A percentile compares a stretch with the other conserved stretches of the same genome.
Evolutionary conservation across 805 yeast genomes (phyloP).

Genomic region (Pichia occidentalis): DNA sequence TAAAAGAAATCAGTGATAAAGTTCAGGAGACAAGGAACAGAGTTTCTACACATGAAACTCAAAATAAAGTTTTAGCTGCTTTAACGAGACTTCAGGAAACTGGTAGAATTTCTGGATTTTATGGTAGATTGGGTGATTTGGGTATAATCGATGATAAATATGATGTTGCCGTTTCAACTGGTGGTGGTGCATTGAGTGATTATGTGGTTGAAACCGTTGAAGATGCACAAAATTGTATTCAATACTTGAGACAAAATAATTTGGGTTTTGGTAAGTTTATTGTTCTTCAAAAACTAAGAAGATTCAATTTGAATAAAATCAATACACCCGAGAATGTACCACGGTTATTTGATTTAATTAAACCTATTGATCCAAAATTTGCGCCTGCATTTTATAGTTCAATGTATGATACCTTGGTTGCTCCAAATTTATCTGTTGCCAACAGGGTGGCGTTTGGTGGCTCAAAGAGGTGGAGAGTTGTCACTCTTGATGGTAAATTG

Average conservation of each 20-base stretch:
- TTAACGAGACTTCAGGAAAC: slow-evolving; percentile 63
- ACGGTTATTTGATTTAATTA: slow-evolving; percentile 76
- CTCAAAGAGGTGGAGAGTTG: slow-evolving; percentile 71
- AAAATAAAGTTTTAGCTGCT: slow-evolving; percentile 65
- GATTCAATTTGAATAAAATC: slow-evolving; percentile 50
- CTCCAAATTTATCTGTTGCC: slow-evolving; percentile 71
- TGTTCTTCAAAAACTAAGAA: slow-evolving; percentile 65
- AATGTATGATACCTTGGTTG: slow-evolving; percentile 81
- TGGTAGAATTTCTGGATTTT: slow-evolving; percentile 79
- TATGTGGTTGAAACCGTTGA: slow-evolving; percentile 81
- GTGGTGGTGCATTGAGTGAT: slow-evolving; percentile 85
- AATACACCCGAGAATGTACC: slow-evolving; percentile 72
- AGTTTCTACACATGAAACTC: slow-evolving; percentile 53
- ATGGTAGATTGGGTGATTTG: slow-evolving; percentile 86
- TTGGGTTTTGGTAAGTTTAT: slow-evolving; percentile 89
- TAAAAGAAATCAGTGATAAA: slow-evolving; percentile 51
- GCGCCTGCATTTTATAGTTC: slow-evolving; percentile 87
- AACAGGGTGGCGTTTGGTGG: slow-evolving; percentile 81
- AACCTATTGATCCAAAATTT: slow-evolving; percentile 60
- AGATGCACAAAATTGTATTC: slow-evolving; percentile 58
- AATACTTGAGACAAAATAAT: slow-evolving; percentile 70
- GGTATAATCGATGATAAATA: slow-evolving; percentile 86
- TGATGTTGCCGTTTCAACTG: slow-evolving; percentile 93
- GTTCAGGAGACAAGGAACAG: slow-evolving; percentile 62
- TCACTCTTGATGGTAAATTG: slow-evolving; percentile 84